Evolutionary conservation across 2,329 filamentous ascomycete species (phyloP).

Genomic region (Epichloe coenophiala): DNA sequence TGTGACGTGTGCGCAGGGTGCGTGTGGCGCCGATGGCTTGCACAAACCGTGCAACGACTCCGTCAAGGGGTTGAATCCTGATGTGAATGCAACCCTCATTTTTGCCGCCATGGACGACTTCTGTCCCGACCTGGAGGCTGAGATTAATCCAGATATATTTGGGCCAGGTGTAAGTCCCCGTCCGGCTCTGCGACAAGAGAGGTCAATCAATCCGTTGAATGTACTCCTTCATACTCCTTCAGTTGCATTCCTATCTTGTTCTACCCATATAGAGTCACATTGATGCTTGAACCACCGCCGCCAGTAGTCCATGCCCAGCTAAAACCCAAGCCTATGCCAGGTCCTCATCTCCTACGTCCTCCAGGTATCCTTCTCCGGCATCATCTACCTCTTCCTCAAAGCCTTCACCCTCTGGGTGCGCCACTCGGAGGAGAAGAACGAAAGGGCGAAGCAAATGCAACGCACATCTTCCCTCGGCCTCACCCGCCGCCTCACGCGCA

Average conservation of each 20-base stretch:
- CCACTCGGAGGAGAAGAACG: constrained; percentile 15
- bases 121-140: constrained; percentile 21
- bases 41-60: constrained; percentile 17
- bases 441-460: background rate
- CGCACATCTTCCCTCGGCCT: constrained; percentile 6
- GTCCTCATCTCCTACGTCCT: constrained; percentile 26
- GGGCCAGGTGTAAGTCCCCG: constrained; percentile 21
- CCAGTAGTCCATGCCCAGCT: no score
- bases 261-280: no score
- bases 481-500: constrained; percentile 19
- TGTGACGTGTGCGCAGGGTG: constrained; percentile 20
- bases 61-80: constrained; percentile 13
- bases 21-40: constrained; percentile 21
- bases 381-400: constrained; percentile 21
- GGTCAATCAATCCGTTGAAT: no score
- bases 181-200: no score
- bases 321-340: constrained; percentile 7
- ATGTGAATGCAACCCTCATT: constrained; percentile 16
- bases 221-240: no score
- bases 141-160: constrained; percentile 27
- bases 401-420: constrained; percentile 23
- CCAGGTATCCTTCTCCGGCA: constrained; percentile 22
- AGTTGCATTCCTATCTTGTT: no score
- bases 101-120: constrained; percentile 21
- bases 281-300: no score